These are phyloP conservation scores for Bothriochloa decipiens DNA, from an alignment of 176 grass and related monocot genomes.

Conservation along the genomic window DNA sequence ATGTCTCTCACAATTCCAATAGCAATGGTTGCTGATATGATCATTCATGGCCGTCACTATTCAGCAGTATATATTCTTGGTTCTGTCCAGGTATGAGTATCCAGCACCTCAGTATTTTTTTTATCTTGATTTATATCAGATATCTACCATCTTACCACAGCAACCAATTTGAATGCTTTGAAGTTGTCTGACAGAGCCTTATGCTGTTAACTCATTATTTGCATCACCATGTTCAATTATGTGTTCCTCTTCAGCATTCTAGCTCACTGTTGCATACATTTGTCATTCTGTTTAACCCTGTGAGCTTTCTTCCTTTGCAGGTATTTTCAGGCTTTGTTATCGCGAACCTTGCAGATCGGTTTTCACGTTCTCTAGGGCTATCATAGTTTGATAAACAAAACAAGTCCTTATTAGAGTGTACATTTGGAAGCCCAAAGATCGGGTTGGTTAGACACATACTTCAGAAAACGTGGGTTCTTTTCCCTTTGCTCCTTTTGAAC, in stretches of 20 bases:
- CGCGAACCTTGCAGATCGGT: conserved; percentile 72
- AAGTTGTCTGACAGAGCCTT: background rate
- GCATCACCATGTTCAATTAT: conserved; percentile 8
- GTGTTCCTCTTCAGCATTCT: background rate
- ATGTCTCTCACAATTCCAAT: conserved; percentile 98
- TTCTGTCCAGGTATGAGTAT: conserved; percentile 73
- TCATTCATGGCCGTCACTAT: conserved; percentile 94
- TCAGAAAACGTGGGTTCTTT: background rate
- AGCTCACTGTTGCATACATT: background rate
- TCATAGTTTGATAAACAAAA: conserved; percentile 53
- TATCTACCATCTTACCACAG: background rate
- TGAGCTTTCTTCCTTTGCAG: conserved; percentile 48
- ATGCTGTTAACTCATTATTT: background rate
- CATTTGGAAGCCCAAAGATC: conserved; percentile 9
- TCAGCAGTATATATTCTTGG: conserved; percentile 93
- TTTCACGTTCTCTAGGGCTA: conserved; percentile 73
- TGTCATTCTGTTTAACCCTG: conserved; percentile 12
- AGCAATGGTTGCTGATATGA: conserved; percentile 96
- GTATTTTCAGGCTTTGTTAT: conserved; percentile 97
- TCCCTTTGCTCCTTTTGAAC: conserved; percentile 8
- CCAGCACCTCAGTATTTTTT: conserved; percentile 13
- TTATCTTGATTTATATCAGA: background rate
- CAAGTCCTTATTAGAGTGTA: background rate
- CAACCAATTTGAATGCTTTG: background rate
- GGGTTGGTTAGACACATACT: conserved; percentile 32